phyloP scores from a whole-genome alignment of 177 flowering plant species.

The Tripterygium wilfordii region DNA sequence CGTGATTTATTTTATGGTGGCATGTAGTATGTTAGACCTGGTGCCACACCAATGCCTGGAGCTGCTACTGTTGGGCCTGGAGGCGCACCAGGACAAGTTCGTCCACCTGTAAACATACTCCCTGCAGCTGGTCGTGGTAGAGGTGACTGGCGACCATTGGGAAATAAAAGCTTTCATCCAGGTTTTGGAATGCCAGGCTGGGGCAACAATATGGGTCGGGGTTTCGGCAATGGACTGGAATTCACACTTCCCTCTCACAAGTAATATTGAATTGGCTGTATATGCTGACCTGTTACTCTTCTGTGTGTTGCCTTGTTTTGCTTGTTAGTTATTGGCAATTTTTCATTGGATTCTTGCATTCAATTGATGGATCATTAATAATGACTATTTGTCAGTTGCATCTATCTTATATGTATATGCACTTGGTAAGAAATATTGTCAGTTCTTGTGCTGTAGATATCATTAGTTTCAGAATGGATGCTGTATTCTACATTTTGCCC shows the following conservation, averaged over 20 bases:
- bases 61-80: slow-evolving; percentile 44
- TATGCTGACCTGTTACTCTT: neutral
- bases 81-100: slow-evolving; percentile 65
- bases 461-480: no score
- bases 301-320: neutral
- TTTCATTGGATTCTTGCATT: no score
- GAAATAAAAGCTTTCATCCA: slow-evolving; percentile 45
- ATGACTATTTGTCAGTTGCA: no score
- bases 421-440: no score
- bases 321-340: no score
- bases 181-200: slow-evolving; percentile 52
- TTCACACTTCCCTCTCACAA: slow-evolving; percentile 99
- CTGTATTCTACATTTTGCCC: no score
- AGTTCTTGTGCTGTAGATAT: no score
- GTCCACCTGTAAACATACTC: slow-evolving; percentile 58
- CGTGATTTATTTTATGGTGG: slow-evolving; percentile 6
- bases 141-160: slow-evolving; percentile 89
- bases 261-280: slow-evolving; percentile 34
- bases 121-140: slow-evolving; percentile 80
- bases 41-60: slow-evolving; percentile 72
- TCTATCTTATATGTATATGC: no score
- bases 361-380: no score
- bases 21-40: slow-evolving; percentile 94
- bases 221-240: slow-evolving; percentile 75
- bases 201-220: slow-evolving; percentile 64